A percentile compares a stretch with the other conserved stretches of the same genome.
These are phyloP conservation scores for Neurospora sp. DNA, from an alignment of 495 filamentous ascomycete species.

Conservation along the genomic window DNA sequence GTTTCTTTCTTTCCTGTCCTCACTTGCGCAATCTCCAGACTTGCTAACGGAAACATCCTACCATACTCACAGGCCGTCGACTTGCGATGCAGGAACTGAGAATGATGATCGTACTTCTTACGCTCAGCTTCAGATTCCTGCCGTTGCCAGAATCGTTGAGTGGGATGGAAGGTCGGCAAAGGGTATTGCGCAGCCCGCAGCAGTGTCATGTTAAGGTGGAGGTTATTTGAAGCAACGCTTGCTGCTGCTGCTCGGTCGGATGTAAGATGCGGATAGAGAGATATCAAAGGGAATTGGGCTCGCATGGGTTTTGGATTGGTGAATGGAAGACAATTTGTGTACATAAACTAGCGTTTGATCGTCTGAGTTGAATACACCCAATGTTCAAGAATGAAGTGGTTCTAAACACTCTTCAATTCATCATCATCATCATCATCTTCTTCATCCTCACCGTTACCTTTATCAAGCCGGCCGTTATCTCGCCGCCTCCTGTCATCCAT, in stretches of 20 bases:
- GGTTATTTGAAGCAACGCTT: background rate
- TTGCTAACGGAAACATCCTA: background rate
- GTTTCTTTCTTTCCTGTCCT: background rate
- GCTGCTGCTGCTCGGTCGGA: background rate
- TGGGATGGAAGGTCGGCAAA: background rate
- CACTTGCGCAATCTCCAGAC: background rate
- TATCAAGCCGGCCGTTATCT: background rate
- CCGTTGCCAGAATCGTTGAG: conserved; percentile 7
- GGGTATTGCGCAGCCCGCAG: background rate
- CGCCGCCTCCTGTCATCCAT: background rate
- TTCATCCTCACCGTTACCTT: background rate
- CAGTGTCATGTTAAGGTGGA: background rate
- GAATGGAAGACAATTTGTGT: background rate
- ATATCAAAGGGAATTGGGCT: background rate
- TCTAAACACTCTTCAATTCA: background rate
- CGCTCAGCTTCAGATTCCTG: conserved; percentile 20
- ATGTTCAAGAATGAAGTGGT: background rate
- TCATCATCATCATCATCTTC: background rate
- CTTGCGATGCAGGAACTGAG: conserved; percentile 20
- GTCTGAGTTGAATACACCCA: background rate
- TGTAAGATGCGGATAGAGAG: background rate
- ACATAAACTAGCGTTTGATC: background rate
- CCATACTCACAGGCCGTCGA: conserved; percentile 6
- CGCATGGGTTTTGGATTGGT: background rate
- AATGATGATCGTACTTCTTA: conserved; percentile 16